phyloP scores from a whole-genome alignment of 202 grass and related monocot species.

The Digitaria exilis region DNA sequence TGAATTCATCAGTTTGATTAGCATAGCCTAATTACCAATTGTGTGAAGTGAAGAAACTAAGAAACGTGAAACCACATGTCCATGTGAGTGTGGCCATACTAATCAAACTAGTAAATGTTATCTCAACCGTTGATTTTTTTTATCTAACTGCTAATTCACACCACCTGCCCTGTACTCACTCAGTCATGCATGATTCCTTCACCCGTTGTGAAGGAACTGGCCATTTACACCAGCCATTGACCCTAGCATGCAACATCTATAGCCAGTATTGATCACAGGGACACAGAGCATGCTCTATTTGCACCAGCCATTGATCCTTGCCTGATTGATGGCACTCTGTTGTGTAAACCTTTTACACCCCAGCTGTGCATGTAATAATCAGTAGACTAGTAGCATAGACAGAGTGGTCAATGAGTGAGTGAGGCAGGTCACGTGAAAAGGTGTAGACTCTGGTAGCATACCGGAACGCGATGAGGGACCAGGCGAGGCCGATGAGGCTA shows the following conservation, averaged over 20 bases:
- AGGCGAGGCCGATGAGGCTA: constrained; percentile 83
- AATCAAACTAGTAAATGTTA: too few relatives aligned
- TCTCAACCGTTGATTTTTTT: too few relatives aligned
- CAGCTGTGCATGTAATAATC: not conserved
- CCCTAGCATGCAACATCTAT: not conserved
- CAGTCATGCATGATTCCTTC: too few relatives aligned
- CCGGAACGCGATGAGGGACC: constrained; percentile 96
- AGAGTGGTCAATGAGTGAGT: too few relatives aligned
- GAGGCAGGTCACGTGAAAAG: constrained; percentile 34
- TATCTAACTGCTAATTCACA: too few relatives aligned
- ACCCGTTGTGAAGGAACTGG: not conserved
- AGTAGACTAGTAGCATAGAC: not conserved
- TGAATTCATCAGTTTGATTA: too few relatives aligned
- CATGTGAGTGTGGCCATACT: too few relatives aligned
- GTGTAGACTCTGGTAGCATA: constrained; percentile 43
- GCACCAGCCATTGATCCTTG: not conserved
- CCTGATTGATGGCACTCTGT: not conserved
- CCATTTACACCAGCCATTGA: not conserved
- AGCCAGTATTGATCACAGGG: not conserved
- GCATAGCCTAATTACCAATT: too few relatives aligned
- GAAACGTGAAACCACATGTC: too few relatives aligned
- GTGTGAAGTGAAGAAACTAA: too few relatives aligned
- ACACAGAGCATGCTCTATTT: not conserved
- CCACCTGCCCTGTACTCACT: too few relatives aligned
- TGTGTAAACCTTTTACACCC: not conserved